These are phyloP conservation scores for Trichoderma brevicompactum DNA, from an alignment of 2,329 filamentous ascomycete genomes.

Conservation along the genomic window DNA sequence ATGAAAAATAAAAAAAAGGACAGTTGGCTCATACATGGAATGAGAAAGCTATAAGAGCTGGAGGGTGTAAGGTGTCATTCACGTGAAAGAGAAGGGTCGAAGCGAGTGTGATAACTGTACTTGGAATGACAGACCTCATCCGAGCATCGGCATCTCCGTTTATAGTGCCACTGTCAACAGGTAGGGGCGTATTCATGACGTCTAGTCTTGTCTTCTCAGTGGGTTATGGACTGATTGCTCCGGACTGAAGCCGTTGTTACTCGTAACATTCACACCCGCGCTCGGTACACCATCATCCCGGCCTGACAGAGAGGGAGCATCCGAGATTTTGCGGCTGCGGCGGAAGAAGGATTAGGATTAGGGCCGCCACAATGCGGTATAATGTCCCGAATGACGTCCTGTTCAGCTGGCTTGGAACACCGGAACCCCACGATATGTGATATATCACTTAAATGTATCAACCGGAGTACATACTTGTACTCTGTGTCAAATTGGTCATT, in stretches of 20 bases:
- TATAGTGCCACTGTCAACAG: not conserved
- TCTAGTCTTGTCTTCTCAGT: not conserved
- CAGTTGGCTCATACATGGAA: not conserved
- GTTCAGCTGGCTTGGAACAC: not conserved
- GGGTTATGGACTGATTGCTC: not conserved
- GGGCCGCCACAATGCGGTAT: not conserved
- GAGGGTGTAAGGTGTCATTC: too few relatives aligned
- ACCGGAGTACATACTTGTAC: conserved; percentile 4
- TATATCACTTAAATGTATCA: conserved; percentile 7
- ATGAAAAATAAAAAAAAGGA: not conserved
- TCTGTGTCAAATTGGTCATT: not conserved
- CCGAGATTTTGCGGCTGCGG: conserved; percentile 8
- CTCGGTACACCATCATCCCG: not conserved
- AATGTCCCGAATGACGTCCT: conserved; percentile 3
- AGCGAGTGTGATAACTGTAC: not conserved
- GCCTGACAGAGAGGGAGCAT: not conserved
- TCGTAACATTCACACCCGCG: not conserved
- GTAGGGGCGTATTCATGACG: not conserved
- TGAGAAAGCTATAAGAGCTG: not conserved
- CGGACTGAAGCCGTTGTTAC: not conserved
- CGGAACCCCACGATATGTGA: conserved; percentile 8
- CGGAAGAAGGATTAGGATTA: not conserved
- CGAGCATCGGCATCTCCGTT: not conserved
- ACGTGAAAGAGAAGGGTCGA: not conserved
- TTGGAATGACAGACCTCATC: not conserved